These are phyloP conservation scores for Chalciporus piperatus DNA, from an alignment of 768 basidiomycete species.

Conservation along the genomic window DNA sequence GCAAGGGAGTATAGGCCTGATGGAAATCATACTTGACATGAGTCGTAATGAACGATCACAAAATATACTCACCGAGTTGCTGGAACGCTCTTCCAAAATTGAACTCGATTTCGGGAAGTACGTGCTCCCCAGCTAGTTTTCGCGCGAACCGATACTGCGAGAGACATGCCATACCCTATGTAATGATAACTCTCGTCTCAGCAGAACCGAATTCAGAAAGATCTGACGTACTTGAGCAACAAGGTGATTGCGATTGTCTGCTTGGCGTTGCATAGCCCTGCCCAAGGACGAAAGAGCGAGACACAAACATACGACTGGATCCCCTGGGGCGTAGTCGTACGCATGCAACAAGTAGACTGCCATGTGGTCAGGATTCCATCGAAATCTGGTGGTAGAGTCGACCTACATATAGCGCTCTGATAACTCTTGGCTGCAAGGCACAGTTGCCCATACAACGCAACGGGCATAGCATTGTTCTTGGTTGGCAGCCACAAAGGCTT, in stretches of 20 bases:
- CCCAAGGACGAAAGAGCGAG: constrained; percentile 85
- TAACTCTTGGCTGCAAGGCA: constrained; percentile 84
- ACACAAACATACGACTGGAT: constrained; percentile 82
- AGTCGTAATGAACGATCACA: neutral
- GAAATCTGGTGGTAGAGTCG: neutral
- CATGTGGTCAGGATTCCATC: neutral
- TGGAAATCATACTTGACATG: neutral
- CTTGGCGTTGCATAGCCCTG: constrained; percentile 89
- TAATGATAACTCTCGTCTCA: neutral
- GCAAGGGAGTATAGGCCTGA: constrained; percentile 81
- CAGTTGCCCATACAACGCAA: constrained; percentile 78
- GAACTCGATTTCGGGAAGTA: constrained; percentile 78
- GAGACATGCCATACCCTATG: constrained; percentile 87
- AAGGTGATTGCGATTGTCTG: constrained; percentile 90
- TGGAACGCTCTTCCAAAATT: constrained; percentile 94
- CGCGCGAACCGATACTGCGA: constrained; percentile 74
- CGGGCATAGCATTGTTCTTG: constrained; percentile 66
- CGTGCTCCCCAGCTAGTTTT: constrained; percentile 35
- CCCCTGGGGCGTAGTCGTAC: constrained; percentile 78
- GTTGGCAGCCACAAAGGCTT: constrained; percentile 48
- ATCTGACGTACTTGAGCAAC: constrained; percentile 57
- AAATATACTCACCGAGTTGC: constrained; percentile 64
- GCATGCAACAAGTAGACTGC: constrained; percentile 88
- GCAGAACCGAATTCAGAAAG: neutral
- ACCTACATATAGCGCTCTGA: constrained; percentile 87